These are phyloP conservation scores for Umbilicus rupestris DNA, from an alignment of 164 flowering plant species.

Conservation along the genomic window DNA sequence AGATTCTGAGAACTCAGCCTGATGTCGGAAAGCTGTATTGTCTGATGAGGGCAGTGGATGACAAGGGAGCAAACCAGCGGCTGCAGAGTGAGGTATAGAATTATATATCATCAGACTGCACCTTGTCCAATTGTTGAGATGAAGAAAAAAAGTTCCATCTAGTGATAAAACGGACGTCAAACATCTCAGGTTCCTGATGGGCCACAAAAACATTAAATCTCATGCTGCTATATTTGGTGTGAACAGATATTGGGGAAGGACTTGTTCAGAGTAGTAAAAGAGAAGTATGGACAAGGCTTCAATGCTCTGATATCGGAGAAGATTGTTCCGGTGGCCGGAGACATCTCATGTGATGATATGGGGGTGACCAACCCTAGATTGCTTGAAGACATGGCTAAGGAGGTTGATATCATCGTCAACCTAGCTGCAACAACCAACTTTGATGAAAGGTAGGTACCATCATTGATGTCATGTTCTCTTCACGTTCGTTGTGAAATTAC, in stretches of 20 bases:
- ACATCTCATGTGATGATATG: constrained; percentile 31
- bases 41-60: constrained; percentile 35
- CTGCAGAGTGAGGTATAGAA: constrained; percentile 25
- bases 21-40: constrained; percentile 39
- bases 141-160: no score
- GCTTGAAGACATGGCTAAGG: constrained; percentile 26
- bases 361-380: constrained; percentile 29
- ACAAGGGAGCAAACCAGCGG: constrained; percentile 23
- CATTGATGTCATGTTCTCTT: neutral
- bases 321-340: constrained; percentile 36
- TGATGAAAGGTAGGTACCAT: constrained; percentile 22
- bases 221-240: neutral
- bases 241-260: constrained; percentile 31
- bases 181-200: no score
- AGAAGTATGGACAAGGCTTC: constrained; percentile 29
- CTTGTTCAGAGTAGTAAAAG: constrained; percentile 33
- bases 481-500: no score
- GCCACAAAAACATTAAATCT: neutral
- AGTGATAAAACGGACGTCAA: no score
- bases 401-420: constrained; percentile 37
- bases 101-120: neutral
- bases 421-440: constrained; percentile 56
- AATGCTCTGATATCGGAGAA: constrained; percentile 31
- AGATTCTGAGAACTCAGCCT: constrained; percentile 39
- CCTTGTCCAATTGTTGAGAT: no score